phyloP scores from a whole-genome alignment of 1,284 basidiomycete genomes.

The Austroboletus olivaceoglutinosus region DNA sequence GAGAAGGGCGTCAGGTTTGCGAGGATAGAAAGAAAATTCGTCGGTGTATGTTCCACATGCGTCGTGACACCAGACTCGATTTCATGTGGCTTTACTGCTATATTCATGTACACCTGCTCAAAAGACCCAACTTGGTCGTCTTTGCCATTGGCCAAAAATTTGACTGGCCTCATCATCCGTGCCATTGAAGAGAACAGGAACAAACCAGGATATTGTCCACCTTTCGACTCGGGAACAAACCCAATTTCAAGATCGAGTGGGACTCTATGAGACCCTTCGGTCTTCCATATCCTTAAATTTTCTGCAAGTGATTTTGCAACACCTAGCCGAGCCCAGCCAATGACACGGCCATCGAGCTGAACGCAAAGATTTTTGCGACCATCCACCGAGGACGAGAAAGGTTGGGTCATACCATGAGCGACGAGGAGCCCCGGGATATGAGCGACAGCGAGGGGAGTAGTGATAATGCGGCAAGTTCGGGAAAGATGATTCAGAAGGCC shows the following conservation, averaged over 20 bases:
- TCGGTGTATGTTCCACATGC: constrained; percentile 93
- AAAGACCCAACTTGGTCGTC: constrained; percentile 95
- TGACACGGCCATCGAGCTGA: constrained; percentile 91
- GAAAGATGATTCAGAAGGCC: constrained; percentile 97
- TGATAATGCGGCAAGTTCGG: constrained; percentile 91
- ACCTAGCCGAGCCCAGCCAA: constrained; percentile 89
- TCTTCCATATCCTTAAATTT: constrained; percentile 93
- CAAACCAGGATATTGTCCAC: constrained; percentile 96
- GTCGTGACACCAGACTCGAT: constrained; percentile 81
- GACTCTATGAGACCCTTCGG: constrained; percentile 78
- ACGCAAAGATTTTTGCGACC: constrained; percentile 83
- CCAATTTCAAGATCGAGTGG: constrained; percentile 97
- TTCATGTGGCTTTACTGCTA: constrained; percentile 90
- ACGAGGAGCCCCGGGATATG: constrained; percentile 83
- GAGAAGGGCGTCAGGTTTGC: constrained; percentile 84
- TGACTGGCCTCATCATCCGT: constrained; percentile 98
- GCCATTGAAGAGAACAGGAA: constrained; percentile 89
- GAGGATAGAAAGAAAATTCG: constrained; percentile 90
- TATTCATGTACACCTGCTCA: constrained; percentile 99
- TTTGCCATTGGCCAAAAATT: constrained; percentile 82
- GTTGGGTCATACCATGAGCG: constrained; percentile 93
- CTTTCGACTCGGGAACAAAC: constrained; percentile 83
- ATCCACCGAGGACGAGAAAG: constrained; percentile 76
- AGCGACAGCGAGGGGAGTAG: constrained; percentile 70
- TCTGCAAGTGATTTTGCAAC: constrained; percentile 81